Conservation (phyloP, 2,329 filamentous ascomycete genomes). For the Myrmaecium sp. region DNA sequence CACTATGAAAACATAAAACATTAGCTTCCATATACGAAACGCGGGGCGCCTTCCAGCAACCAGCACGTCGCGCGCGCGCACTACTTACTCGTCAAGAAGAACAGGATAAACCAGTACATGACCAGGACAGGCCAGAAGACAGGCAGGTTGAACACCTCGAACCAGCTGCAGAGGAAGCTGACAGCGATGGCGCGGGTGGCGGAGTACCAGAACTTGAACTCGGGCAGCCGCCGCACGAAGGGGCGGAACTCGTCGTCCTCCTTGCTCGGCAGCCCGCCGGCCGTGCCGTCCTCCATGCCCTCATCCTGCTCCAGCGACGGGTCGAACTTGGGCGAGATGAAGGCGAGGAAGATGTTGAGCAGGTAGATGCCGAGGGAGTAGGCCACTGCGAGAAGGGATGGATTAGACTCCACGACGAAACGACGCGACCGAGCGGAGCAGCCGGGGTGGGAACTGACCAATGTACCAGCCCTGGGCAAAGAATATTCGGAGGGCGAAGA, state of each 20-base stretch:
- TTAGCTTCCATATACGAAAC: constrained; percentile 5
- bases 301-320: constrained; percentile 89
- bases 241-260: constrained; percentile 95
- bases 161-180: constrained; percentile 79
- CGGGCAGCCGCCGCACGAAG: constrained; percentile 86
- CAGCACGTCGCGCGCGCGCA: not conserved
- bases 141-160: constrained; percentile 84
- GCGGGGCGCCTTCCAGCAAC: constrained; percentile 1
- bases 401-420: not conserved
- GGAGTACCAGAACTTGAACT: constrained; percentile 99
- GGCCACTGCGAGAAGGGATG: constrained; percentile 45
- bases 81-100: constrained; percentile 77
- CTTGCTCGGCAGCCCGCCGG: constrained; percentile 75
- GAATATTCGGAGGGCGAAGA: constrained; percentile 83
- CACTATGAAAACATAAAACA: constrained; percentile 46
- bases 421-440: not conserved
- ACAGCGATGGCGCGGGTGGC: constrained; percentile 76
- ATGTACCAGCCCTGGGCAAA: constrained; percentile 98
- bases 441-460: constrained; percentile 36
- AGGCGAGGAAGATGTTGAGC: constrained; percentile 96
- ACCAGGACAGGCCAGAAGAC: constrained; percentile 99
- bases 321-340: constrained; percentile 96
- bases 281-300: constrained; percentile 79
- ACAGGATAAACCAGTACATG: constrained; percentile 96
- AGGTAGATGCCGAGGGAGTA: constrained; percentile 98